Conservation (phyloP, 2,329 filamentous ascomycete species). For the Fusarium torreyae region DNA sequence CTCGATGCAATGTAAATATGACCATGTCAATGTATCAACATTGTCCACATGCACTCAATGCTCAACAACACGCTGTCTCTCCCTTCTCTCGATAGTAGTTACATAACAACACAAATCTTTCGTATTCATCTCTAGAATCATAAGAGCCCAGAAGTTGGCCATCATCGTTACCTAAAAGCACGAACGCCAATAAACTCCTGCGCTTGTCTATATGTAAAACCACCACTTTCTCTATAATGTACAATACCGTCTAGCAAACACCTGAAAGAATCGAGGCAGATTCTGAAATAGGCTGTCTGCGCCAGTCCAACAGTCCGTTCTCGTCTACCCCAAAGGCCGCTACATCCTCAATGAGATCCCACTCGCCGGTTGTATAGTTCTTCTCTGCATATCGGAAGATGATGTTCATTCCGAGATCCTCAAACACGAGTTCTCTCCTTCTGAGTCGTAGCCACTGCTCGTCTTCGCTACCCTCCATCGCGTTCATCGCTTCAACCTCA, state of each 20-base stretch:
- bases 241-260: slow-evolving; percentile 31
- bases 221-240: not conserved
- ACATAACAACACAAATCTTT: not conserved
- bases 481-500: slow-evolving; percentile 54
- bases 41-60: not conserved
- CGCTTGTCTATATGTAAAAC: slow-evolving; percentile 10
- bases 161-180: slow-evolving; percentile 25
- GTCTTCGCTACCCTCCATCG: slow-evolving; percentile 51
- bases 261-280: slow-evolving; percentile 48
- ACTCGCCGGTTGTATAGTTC: slow-evolving; percentile 51
- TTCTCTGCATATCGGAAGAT: slow-evolving; percentile 57
- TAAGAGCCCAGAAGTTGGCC: not conserved
- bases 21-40: not conserved
- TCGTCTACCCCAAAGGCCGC: slow-evolving; percentile 51
- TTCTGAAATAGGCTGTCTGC: slow-evolving; percentile 55
- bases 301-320: slow-evolving; percentile 55
- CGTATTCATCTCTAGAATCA: not conserved
- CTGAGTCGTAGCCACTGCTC: slow-evolving; percentile 59
- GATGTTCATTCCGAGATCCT: slow-evolving; percentile 56
- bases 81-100: not conserved
- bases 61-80: not conserved
- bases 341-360: slow-evolving; percentile 58
- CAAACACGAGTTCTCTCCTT: slow-evolving; percentile 57
- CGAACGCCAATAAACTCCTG: slow-evolving; percentile 30
- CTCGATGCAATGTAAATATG: rapidly evolving